These are phyloP conservation scores for Tylopilus sp. DNA, from an alignment of 1,284 basidiomycete species.

Conservation along the genomic window DNA sequence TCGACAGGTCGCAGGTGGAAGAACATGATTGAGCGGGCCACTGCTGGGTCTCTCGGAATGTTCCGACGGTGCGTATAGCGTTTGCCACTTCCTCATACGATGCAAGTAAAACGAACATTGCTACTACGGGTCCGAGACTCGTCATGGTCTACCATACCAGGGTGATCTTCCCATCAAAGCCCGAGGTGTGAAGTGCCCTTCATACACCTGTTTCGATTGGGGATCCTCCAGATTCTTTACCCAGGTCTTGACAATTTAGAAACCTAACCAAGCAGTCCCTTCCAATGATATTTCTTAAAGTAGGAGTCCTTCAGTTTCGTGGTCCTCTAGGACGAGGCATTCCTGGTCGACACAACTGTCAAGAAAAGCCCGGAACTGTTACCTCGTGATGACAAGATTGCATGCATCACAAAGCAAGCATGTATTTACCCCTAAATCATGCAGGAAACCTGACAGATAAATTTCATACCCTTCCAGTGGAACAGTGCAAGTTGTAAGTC, in stretches of 20 bases:
- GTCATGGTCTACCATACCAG: no score
- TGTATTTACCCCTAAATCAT: constrained; percentile 34
- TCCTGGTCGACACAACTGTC: constrained; percentile 39
- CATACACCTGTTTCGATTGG: constrained; percentile 8
- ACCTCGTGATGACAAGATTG: constrained; percentile 43
- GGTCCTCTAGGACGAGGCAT: constrained; percentile 49
- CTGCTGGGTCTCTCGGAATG: no score
- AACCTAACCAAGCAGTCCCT: constrained; percentile 1
- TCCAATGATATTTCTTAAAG: no score
- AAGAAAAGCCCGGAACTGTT: constrained; percentile 48
- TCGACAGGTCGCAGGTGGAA: neutral
- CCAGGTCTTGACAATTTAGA: constrained; percentile 9
- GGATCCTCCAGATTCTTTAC: constrained; percentile 10
- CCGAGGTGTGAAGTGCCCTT: constrained; percentile 2
- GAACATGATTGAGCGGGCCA: constrained; percentile 14
- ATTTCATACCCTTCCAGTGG: no score
- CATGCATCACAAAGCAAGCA: constrained; percentile 47
- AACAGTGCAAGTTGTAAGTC: no score
- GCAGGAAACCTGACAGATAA: no score
- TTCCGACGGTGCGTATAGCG: no score
- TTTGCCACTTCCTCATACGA: no score
- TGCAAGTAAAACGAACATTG: no score
- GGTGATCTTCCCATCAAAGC: constrained; percentile 10
- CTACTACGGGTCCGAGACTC: no score
- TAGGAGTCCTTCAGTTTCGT: constrained; percentile 45